These are phyloP conservation scores for Cadophora sp. DNA, from an alignment of 2,329 filamentous ascomycete genomes.

Conservation along the genomic window DNA sequence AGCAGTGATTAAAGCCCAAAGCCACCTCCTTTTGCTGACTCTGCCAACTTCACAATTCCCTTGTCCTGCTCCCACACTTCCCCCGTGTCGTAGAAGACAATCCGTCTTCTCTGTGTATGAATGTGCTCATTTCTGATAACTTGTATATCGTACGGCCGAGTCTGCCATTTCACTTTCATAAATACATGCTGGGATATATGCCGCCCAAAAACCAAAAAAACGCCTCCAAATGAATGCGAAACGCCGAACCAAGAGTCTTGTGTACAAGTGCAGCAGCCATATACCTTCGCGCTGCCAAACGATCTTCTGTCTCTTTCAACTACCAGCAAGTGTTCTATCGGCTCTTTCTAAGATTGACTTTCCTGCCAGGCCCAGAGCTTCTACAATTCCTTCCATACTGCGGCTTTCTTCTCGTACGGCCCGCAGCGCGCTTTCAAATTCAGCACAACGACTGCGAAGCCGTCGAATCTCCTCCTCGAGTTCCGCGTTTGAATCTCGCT, in stretches of 20 bases:
- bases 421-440: conserved; percentile 38
- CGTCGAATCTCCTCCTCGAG: conserved; percentile 40
- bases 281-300: conserved; percentile 1
- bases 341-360: conserved; percentile 37
- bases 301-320: neutral
- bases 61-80: neutral
- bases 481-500: conserved; percentile 26
- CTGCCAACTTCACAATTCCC: neutral
- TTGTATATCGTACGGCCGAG: neutral
- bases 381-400: conserved; percentile 39
- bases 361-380: conserved; percentile 34
- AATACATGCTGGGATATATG: conserved; percentile 16
- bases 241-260: conserved; percentile 9
- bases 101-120: neutral
- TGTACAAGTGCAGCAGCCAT: conserved; percentile 6
- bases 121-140: neutral
- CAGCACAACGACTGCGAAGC: conserved; percentile 38
- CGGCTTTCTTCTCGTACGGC: conserved; percentile 39
- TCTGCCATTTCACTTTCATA: neutral
- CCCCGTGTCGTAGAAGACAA: neutral
- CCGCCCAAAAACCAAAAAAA: conserved; percentile 8
- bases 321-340: conserved; percentile 28
- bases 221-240: conserved; percentile 8
- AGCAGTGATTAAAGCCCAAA: neutral
- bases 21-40: neutral